phyloP scores from a whole-genome alignment of 768 basidiomycete genomes.

The Termitomyces sp. region DNA sequence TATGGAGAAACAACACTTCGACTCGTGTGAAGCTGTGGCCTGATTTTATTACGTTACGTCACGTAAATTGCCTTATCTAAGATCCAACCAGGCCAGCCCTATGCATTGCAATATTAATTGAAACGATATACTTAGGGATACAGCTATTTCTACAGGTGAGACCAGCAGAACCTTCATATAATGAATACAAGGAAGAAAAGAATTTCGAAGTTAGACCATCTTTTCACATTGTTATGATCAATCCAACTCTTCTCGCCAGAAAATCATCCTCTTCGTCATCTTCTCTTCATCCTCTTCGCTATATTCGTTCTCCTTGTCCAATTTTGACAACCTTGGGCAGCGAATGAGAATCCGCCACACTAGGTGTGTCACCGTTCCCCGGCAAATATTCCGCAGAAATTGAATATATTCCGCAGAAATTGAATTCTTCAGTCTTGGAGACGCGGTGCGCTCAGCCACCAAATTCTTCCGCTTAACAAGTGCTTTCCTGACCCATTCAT shows the following conservation, averaged over 20 bases:
- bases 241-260: constrained; percentile 77
- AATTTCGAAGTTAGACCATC: neutral
- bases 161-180: neutral
- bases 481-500: constrained; percentile 32
- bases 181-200: neutral
- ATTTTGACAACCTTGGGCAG: constrained; percentile 18
- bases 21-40: too few relatives aligned
- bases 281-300: constrained; percentile 46
- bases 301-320: constrained; percentile 30
- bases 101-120: neutral
- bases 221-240: constrained; percentile 25
- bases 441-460: constrained; percentile 55
- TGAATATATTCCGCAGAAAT: too few relatives aligned
- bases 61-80: too few relatives aligned
- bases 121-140: neutral
- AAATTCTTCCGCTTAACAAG: constrained; percentile 79
- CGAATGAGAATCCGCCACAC: constrained; percentile 11
- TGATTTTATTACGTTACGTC: too few relatives aligned
- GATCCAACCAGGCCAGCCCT: too few relatives aligned
- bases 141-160: neutral
- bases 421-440: constrained; percentile 65
- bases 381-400: constrained; percentile 49
- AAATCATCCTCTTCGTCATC: constrained; percentile 71
- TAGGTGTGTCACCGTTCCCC: constrained; percentile 14
- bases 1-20: too few relatives aligned